These are phyloP conservation scores for Suillus lakei DNA, from an alignment of 768 basidiomycete genomes.

Conservation along the genomic window DNA sequence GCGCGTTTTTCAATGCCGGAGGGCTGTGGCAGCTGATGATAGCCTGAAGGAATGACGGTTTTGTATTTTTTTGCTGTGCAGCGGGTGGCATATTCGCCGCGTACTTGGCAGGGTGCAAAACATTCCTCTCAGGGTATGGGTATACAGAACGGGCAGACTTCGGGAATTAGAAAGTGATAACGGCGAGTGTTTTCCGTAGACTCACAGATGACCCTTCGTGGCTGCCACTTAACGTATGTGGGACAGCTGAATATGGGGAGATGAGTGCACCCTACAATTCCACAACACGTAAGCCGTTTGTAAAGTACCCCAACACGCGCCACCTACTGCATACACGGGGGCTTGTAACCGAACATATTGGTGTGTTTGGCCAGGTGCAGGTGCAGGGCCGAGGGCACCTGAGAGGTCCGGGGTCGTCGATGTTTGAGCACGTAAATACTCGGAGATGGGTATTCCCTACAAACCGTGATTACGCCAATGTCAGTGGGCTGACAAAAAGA, in stretches of 20 bases:
- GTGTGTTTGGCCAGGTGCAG: background rate
- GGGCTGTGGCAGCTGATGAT: conserved; percentile 18
- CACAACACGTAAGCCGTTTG: background rate
- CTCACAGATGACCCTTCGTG: conserved; percentile 18
- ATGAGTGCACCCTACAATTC: background rate
- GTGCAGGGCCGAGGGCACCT: conserved; percentile 3
- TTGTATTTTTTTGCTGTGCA: conserved; percentile 11
- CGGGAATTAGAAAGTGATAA: conserved; percentile 12
- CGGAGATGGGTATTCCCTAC: conserved; percentile 1
- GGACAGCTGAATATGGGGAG: conserved; percentile 30
- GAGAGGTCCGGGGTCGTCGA: background rate
- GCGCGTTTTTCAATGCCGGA: conserved; percentile 16
- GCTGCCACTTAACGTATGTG: conserved; percentile 21
- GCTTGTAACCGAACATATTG: background rate
- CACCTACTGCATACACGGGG: background rate
- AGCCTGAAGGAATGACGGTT: conserved; percentile 26
- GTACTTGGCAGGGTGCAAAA: conserved; percentile 29
- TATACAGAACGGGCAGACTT: conserved; percentile 23
- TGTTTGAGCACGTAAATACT: conserved; percentile 14
- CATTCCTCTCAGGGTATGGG: conserved; percentile 36
- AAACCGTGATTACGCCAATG: background rate
- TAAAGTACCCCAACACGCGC: background rate
- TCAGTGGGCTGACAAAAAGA: background rate
- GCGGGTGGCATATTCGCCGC: conserved; percentile 11
- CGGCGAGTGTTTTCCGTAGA: background rate